Evolutionary conservation across 2,329 filamentous ascomycete species (phyloP).

Genomic region (Botrytis fabae): DNA sequence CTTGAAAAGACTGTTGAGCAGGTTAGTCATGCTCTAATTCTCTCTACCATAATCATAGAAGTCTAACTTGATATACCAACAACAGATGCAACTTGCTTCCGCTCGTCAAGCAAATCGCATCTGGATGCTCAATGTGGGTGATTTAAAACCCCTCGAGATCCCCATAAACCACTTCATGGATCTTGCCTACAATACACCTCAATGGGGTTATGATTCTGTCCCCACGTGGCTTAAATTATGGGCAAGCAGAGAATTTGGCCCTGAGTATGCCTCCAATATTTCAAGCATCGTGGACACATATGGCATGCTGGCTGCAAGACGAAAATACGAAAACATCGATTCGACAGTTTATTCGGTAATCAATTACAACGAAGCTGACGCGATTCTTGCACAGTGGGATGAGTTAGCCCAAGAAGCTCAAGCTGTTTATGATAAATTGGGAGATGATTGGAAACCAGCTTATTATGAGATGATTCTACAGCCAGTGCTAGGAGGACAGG

Average conservation of each 20-base stretch:
- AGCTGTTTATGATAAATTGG: constrained; percentile 55
- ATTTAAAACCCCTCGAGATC: constrained; percentile 61
- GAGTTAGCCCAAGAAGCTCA: constrained; percentile 55
- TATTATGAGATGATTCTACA: constrained; percentile 65
- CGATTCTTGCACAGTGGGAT: constrained; percentile 56
- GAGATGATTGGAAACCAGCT: constrained; percentile 51
- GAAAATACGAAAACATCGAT: constrained; percentile 64
- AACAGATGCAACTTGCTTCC: constrained; percentile 61
- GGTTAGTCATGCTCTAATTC: constrained; percentile 39
- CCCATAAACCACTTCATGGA: constrained; percentile 68
- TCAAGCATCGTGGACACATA: constrained; percentile 56
- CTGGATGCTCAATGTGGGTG: constrained; percentile 66
- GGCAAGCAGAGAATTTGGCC: constrained; percentile 58
- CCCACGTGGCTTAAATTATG: constrained; percentile 57
- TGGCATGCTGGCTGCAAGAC: constrained; percentile 55
- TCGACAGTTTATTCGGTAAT: constrained; percentile 58
- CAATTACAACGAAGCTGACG: constrained; percentile 65
- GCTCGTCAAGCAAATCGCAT: constrained; percentile 54
- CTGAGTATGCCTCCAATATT: constrained; percentile 49
- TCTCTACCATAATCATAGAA: background rate
- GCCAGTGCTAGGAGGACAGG: constrained; percentile 57
- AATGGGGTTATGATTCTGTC: constrained; percentile 57
- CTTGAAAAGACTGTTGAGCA: constrained; percentile 62
- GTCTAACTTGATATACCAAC: background rate
- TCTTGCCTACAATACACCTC: constrained; percentile 62